phyloP scores from a whole-genome alignment of 2,329 filamentous ascomycete genomes.

The Hypoxylon sp. region DNA sequence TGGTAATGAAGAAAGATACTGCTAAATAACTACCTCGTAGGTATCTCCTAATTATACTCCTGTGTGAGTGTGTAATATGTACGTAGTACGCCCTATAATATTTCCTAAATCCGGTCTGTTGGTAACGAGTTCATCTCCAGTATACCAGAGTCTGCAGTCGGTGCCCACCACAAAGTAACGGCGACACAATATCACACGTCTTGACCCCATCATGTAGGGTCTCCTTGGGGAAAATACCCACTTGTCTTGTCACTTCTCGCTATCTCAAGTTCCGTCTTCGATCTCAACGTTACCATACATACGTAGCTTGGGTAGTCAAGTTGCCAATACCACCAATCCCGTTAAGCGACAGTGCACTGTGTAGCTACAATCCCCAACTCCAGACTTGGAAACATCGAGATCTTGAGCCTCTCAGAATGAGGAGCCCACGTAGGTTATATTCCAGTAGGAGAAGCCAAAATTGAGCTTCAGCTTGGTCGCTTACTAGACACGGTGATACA shows the following conservation, averaged over 20 bases:
- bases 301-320: conserved; percentile 14
- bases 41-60: conserved; percentile 13
- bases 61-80: conserved; percentile 20
- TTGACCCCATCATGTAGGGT: conserved; percentile 28
- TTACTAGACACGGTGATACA: conserved; percentile 8
- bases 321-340: conserved; percentile 18
- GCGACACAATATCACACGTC: conserved; percentile 22
- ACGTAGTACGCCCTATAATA: conserved; percentile 14
- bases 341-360: conserved; percentile 26
- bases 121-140: conserved; percentile 38
- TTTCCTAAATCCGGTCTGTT: conserved; percentile 36
- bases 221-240: conserved; percentile 32
- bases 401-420: conserved; percentile 16
- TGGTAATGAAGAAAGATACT: conserved; percentile 9
- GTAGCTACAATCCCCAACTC: conserved; percentile 26
- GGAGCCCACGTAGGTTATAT: conserved; percentile 12
- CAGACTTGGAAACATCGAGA: conserved; percentile 28
- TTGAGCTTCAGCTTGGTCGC: conserved; percentile 12
- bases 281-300: conserved; percentile 37
- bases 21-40: conserved; percentile 14
- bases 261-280: conserved; percentile 31
- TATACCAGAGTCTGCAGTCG: conserved; percentile 22
- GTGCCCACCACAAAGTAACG: conserved; percentile 30
- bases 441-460: neutral
- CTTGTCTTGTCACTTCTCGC: conserved; percentile 43